These are phyloP conservation scores for Limnanthes douglasii DNA, from an alignment of 345 rosid genomes.

Conservation along the genomic window DNA sequence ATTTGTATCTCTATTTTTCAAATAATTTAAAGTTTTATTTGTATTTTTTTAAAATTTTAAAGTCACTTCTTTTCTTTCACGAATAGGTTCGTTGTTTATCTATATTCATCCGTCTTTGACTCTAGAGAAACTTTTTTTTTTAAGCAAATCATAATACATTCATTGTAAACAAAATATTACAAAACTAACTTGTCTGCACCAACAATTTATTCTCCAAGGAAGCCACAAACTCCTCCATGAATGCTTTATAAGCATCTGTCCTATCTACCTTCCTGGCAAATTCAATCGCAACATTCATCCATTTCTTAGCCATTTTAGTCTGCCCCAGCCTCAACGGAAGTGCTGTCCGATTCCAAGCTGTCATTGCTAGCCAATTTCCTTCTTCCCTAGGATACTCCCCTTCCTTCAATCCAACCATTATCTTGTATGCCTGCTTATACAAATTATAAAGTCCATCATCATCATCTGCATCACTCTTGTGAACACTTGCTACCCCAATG, in stretches of 20 bases:
- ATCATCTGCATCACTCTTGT: conserved; percentile 60
- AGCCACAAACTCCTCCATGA: conserved; percentile 67
- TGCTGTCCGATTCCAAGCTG: conserved; percentile 91
- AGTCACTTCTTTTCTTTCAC: no score
- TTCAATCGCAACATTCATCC: conserved; percentile 63
- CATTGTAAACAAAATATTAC: no score
- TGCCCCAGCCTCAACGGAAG: conserved; percentile 57
- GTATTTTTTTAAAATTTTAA: no score
- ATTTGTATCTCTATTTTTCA: no score
- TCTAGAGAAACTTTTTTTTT: no score
- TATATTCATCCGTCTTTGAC: no score
- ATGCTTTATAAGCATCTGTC: conserved; percentile 65
- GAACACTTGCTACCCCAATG: conserved; percentile 41
- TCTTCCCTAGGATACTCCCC: conserved; percentile 82
- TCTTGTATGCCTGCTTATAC: conserved; percentile 77
- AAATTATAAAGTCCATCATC: conserved; percentile 36
- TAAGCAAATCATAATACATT: no score
- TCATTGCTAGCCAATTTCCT: conserved; percentile 93
- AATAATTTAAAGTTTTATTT: no score
- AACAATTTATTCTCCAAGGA: conserved; percentile 33
- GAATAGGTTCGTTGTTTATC: no score
- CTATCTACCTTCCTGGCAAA: conserved; percentile 52
- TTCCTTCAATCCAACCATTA: conserved; percentile 81
- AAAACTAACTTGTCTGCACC: no score
- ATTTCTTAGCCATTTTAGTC: conserved; percentile 50